phyloP scores from a whole-genome alignment of 2,329 filamentous ascomycete species.

The Pseudogymnoascus sp. region DNA sequence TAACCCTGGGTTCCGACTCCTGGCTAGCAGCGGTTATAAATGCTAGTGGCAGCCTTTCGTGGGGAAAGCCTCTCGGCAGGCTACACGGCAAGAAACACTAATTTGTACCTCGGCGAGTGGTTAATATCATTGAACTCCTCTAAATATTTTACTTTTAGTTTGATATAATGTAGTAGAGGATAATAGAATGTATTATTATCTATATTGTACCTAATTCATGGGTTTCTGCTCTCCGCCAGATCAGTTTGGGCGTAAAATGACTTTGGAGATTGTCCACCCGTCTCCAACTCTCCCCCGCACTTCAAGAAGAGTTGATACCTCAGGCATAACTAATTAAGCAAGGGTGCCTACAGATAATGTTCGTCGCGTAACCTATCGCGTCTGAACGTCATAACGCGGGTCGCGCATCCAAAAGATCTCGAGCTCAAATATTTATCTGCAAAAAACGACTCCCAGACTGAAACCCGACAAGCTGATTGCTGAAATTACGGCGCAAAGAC shows the following conservation, averaged over 20 bases:
- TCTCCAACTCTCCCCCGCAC: conserved; percentile 2
- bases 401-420: background rate
- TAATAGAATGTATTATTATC: background rate
- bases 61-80: background rate
- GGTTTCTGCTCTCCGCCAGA: background rate
- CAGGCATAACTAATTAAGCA: conserved; percentile 6
- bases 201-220: background rate
- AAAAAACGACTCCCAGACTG: background rate
- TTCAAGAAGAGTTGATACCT: background rate
- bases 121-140: background rate
- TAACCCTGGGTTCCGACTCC: background rate
- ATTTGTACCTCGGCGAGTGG: background rate
- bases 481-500: background rate
- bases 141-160: too few species aligned
- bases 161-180: background rate
- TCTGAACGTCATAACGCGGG: conserved; percentile 6
- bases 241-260: background rate
- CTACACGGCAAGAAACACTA: background rate
- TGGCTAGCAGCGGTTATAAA: conserved; percentile 1
- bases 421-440: background rate
- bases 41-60: background rate
- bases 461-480: background rate
- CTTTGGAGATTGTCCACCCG: background rate
- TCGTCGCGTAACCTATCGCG: background rate
- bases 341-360: background rate